Base-by-base conservation (phyloP, 306 rosid genomes). In the Malus sylvestris region DNA sequence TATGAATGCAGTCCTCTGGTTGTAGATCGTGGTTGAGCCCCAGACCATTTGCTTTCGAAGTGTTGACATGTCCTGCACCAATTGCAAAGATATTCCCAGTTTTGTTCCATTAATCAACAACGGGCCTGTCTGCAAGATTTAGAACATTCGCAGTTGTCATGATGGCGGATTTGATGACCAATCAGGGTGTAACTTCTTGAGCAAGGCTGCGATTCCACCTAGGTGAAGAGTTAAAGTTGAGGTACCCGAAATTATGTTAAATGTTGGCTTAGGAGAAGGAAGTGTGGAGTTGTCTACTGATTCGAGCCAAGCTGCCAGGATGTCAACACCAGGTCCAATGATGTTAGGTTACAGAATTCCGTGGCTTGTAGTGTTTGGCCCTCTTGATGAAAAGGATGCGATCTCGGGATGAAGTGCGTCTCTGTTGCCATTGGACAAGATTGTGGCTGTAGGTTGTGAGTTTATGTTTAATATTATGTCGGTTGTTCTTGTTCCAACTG, bases 201-300 rank as follows among this genome's bases (percentile, higher is more conserved):
- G 73, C 84, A 89, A 30, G 42, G 89, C 82, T 0, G 88, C 88
- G 11, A 87, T 78, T 74, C 91, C 88, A 58, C 86, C 71, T 4
- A 87, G 85, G 70, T 87, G 91, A 70, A 88, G 91, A 14, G 88
- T 85, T n/a, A 89, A 81, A 89, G 85, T 85, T 25, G 93, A 89
- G 38, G 89, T 89, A 13, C 89, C 87, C 2, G 86, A 81, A 70
- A 85, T 69, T 2, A 85, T 38, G 45, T 73, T 73, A 15, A 79
- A 79, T 53, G 74, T 58, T 10, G 44, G 45, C 4, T 69, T 72
- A 53, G 38, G 27, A 46, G 15, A 9, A 55, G 60, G 60, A 19
- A 55, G 60, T 20, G 53, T 46, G 53, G 19, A 5, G 15, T 46
- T 46, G 19, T 14, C 53, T 15, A 46, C 53, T 46, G 7, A 46